Evolutionary conservation across 2,329 filamentous ascomycete genomes (phyloP).

Genomic region (Aspergillus costaricaensis): DNA sequence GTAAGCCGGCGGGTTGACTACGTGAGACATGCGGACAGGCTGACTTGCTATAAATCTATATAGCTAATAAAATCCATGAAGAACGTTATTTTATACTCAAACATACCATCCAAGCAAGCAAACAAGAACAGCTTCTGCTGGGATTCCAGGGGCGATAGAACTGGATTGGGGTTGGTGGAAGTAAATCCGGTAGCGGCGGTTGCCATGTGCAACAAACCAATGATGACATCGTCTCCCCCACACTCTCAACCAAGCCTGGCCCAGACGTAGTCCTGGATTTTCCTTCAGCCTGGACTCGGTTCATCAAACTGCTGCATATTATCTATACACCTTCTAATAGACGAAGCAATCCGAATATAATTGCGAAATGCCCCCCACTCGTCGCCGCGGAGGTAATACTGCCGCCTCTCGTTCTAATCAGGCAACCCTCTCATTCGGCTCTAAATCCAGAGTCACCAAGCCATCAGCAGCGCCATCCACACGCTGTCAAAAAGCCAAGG

Average conservation of each 20-base stretch:
- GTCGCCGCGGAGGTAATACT: conserved; percentile 40
- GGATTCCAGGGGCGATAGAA: too few species aligned
- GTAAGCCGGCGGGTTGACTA: not conserved
- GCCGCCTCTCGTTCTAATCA: conserved; percentile 50
- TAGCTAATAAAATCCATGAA: too few species aligned
- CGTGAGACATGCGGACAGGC: too few species aligned
- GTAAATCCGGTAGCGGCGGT: conserved; percentile 1
- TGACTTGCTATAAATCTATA: too few species aligned
- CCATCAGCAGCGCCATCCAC: conserved; percentile 40
- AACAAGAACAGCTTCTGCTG: too few species aligned
- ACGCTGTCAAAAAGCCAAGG: conserved; percentile 36
- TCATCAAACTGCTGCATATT: not conserved
- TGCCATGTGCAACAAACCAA: conserved; percentile 19
- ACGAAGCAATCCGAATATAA: not conserved
- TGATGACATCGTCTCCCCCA: conserved; percentile 24
- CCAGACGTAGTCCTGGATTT: conserved; percentile 6
- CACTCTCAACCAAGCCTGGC: conserved; percentile 4
- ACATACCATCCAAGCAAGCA: too few species aligned
- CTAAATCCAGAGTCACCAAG: conserved; percentile 61
- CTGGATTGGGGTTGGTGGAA: not conserved
- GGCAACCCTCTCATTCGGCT: conserved; percentile 65
- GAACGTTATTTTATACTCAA: too few species aligned
- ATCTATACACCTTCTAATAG: not conserved
- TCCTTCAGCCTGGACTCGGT: not conserved
- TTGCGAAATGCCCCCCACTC: conserved; percentile 44